Percentiles rank a stretch among this genome's conserved stretches.
These are phyloP conservation scores for Aspergillus fijiensis DNA, from an alignment of 2,329 filamentous ascomycete genomes.

Conservation along the genomic window DNA sequence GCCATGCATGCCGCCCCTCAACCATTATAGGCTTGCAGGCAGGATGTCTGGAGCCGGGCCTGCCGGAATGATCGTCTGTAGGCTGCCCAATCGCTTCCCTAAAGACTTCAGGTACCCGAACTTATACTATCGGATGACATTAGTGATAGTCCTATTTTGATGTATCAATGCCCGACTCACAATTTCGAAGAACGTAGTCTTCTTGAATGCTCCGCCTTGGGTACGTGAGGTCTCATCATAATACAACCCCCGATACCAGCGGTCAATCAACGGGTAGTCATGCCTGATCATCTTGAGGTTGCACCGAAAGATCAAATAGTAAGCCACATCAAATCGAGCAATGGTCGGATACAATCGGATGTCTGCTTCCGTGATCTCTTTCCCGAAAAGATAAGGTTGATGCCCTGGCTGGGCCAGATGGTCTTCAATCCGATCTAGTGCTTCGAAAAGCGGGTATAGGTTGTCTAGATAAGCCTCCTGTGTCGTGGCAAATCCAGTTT, in stretches of 20 bases:
- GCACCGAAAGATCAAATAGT: conserved; percentile 79
- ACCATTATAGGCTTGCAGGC: conserved; percentile 13
- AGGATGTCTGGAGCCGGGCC: conserved; percentile 31
- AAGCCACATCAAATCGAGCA: conserved; percentile 68
- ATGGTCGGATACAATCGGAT: conserved; percentile 69
- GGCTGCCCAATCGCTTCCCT: conserved; percentile 20
- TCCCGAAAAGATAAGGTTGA: conserved; percentile 70
- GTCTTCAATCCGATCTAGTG: conserved; percentile 69
- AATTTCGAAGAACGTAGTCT: conserved; percentile 46
- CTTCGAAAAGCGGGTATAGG: conserved; percentile 66
- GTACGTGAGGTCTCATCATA: conserved; percentile 47
- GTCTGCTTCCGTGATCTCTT: conserved; percentile 73
- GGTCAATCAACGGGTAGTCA: conserved; percentile 54
- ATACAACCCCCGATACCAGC: conserved; percentile 49
- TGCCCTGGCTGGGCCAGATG: conserved; percentile 56
- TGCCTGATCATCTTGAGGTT: conserved; percentile 63
- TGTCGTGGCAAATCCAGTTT: conserved; percentile 72
- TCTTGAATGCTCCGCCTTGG: conserved; percentile 38
- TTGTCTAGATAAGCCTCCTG: conserved; percentile 75
- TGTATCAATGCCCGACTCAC: conserved; percentile 24
- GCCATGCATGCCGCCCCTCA: not conserved
- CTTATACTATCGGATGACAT: conserved; percentile 25
- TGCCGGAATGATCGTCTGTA: conserved; percentile 26
- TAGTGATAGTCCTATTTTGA: not conserved
- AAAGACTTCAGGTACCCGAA: conserved; percentile 24